Conservation (phyloP, 1,284 basidiomycete genomes). For the Lentinula novae-zelandiae region DNA sequence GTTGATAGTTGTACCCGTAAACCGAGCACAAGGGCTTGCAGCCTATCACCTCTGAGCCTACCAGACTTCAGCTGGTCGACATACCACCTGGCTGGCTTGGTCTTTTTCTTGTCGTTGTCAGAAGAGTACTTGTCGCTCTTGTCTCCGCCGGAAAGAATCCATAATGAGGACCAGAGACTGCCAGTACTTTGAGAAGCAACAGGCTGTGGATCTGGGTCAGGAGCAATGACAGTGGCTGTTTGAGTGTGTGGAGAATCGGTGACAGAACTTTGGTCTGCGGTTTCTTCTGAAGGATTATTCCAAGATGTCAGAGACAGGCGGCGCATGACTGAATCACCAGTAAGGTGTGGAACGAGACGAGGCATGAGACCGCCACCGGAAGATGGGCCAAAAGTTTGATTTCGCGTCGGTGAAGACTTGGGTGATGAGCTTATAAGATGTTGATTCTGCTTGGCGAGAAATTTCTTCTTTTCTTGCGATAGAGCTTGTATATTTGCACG, state of each 20-base stretch:
- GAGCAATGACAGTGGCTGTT: not conserved
- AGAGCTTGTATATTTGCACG: slow-evolving; percentile 66
- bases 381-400: slow-evolving; percentile 59
- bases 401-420: slow-evolving; percentile 22
- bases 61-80: slow-evolving; percentile 52
- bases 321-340: slow-evolving; percentile 68
- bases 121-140: slow-evolving; percentile 30
- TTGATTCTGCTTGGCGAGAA: slow-evolving; percentile 53
- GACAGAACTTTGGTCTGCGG: slow-evolving; percentile 6
- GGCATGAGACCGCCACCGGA: slow-evolving; percentile 52
- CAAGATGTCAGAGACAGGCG: slow-evolving; percentile 73
- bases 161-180: slow-evolving; percentile 73
- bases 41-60: slow-evolving; percentile 52
- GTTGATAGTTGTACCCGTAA: slow-evolving; percentile 87
- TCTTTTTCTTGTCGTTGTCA: slow-evolving; percentile 15
- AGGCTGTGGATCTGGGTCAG: slow-evolving; percentile 30
- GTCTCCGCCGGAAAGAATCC: slow-evolving; percentile 60
- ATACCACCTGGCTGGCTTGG: slow-evolving; percentile 48
- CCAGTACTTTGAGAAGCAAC: slow-evolving; percentile 71
- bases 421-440: slow-evolving; percentile 4
- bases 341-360: slow-evolving; percentile 62
- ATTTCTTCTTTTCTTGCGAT: slow-evolving; percentile 63
- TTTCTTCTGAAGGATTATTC: slow-evolving; percentile 34
- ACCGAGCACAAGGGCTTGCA: slow-evolving; percentile 78
- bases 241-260: not conserved